These are phyloP conservation scores for Coemansia sp. DNA, from an alignment of 192 early-diverging fungal species.

Conservation along the genomic window DNA sequence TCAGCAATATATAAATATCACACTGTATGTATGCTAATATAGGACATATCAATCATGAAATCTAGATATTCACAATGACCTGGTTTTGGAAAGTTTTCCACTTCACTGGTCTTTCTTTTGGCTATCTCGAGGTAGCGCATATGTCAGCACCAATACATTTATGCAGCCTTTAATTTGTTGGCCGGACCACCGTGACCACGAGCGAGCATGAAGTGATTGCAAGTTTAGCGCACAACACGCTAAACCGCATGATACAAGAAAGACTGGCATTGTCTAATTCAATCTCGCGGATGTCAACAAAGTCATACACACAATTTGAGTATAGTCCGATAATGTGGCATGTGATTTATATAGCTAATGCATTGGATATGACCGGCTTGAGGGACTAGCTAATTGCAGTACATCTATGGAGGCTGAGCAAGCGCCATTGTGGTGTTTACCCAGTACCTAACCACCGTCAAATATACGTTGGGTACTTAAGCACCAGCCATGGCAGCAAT, in stretches of 20 bases:
- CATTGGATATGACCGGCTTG: neutral
- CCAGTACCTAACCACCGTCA: neutral
- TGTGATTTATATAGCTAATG: neutral
- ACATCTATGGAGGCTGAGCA: neutral
- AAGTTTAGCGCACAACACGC: neutral
- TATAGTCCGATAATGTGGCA: neutral
- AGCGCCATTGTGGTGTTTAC: neutral
- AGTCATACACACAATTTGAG: neutral
- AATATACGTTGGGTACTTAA: neutral
- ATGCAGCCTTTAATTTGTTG: neutral
- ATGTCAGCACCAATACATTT: conserved; percentile 6
- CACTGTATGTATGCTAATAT: too few species aligned
- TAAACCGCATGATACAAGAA: neutral
- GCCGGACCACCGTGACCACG: conserved; percentile 9
- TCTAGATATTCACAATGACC: neutral
- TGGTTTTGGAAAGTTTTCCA: neutral
- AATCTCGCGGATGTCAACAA: neutral
- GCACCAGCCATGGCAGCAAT: neutral
- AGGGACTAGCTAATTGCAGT: neutral
- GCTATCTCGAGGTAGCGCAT: neutral
- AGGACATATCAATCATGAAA: neutral
- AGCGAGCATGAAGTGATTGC: neutral
- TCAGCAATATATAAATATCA: too few species aligned
- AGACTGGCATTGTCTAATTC: neutral
- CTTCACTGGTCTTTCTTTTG: neutral